Base-by-base conservation (phyloP, 1,284 basidiomycete species). In the Ceratobasidium sp. region DNA sequence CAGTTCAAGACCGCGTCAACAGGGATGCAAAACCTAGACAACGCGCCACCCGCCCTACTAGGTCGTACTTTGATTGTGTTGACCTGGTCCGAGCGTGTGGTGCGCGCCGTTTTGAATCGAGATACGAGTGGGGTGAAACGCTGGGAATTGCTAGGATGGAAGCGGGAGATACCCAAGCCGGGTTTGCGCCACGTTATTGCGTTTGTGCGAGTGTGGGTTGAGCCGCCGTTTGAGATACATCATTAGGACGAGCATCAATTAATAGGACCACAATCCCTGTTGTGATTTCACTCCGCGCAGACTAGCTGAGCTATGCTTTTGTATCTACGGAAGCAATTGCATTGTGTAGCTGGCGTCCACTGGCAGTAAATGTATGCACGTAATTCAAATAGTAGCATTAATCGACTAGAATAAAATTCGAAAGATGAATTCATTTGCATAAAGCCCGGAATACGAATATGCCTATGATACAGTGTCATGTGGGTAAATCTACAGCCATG, bases 71-170 rank as follows among this genome's bases (percentile, higher is more conserved):
- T 60, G 13, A 43, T 60, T 27, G 29, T 60, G 12, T 15, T 29
- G 3, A 13, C 25, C 20, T 60, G 57, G 57, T 27, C 57, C 2
- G 31, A 45, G 6, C 38, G 22, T n/a, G 47, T 60, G 40, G 40
- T 32, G 15, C 38, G 31, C 20, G 43, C 1, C 1, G 40, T 47
- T 15, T 3, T 60, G 42, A 29, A 17, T 5, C 43, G 29, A 17
- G n/a, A 58, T 17, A 32, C 27, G n/a, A 31, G 17, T 25, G 1
- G 40, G 42, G 5, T 31, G 7, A 5, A 31, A 31, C 22, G 38
- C 17, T 60, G 57, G 57, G 25, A 60, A 31, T 3, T 60, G 0
- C 20, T 47, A 4, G 57, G 57, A n/a, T 60, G 57, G 57, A 60
- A 60, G n/a, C n/a, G 56, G 35, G 13, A 58, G 22, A 17, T 40